Evolutionary conservation across 148 eudicot genomes (phyloP).

Genomic region (Chenopodium album): DNA sequence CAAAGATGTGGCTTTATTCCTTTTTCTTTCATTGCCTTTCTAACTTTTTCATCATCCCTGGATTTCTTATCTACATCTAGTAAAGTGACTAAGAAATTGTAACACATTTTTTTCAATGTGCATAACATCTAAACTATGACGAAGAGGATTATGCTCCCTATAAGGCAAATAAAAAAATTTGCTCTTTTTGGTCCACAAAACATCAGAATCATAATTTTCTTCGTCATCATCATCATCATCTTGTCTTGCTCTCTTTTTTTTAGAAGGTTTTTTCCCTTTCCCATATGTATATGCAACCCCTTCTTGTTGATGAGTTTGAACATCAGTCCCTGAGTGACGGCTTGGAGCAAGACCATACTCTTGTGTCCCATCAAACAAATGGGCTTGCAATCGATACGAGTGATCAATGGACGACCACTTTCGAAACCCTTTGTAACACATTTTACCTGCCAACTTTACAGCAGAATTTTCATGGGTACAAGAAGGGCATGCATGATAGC

Average conservation of each 20-base stretch:
- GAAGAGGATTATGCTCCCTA: constrained; percentile 11
- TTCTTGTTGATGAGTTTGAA: background rate
- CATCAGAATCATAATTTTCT: no score
- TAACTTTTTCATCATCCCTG: background rate
- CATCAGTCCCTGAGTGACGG: background rate
- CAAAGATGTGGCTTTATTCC: constrained; percentile 5
- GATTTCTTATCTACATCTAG: constrained; percentile 18
- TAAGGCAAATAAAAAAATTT: background rate
- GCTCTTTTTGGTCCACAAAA: background rate
- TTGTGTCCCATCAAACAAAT: constrained; percentile 19
- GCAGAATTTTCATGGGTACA: no score
- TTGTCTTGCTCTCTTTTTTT: background rate
- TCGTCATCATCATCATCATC: no score
- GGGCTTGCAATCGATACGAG: background rate
- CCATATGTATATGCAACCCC: background rate
- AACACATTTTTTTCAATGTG: constrained; percentile 9
- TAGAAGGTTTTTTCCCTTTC: background rate
- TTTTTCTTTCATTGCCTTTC: background rate
- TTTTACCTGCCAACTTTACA: background rate
- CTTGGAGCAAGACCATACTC: constrained; percentile 2
- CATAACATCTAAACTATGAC: constrained; percentile 24
- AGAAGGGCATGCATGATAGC: no score
- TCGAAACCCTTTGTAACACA: background rate
- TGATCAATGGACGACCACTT: constrained; percentile 16
- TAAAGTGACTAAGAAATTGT: constrained; percentile 4